Percentiles rank a stretch among this genome's conserved stretches.
phyloP scores from a whole-genome alignment of 2,329 filamentous ascomycete species.

The Diaporthe vaccinii region DNA sequence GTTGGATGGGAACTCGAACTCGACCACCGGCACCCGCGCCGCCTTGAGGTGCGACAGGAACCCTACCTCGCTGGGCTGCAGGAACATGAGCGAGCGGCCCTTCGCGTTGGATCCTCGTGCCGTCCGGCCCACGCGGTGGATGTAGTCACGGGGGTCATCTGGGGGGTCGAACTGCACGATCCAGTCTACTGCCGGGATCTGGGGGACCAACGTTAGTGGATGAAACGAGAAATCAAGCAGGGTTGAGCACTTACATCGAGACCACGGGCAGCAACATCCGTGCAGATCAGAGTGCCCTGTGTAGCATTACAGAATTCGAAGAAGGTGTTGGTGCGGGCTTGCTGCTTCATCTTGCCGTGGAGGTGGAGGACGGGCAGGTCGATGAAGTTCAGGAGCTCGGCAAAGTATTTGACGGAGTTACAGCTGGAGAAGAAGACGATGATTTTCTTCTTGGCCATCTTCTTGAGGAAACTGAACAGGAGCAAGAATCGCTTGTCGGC shows the following conservation, averaged over 20 bases:
- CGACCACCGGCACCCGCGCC: slow-evolving; percentile 91
- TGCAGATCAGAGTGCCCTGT: slow-evolving; percentile 92
- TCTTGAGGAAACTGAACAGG: slow-evolving; percentile 93
- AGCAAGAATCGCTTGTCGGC: slow-evolving; percentile 94
- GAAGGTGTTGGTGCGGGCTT: slow-evolving; percentile 98
- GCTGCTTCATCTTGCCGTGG: slow-evolving; percentile 97
- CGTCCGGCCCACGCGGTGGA: slow-evolving; percentile 95
- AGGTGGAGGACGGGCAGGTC: slow-evolving; percentile 89
- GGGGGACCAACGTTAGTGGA: slow-evolving; percentile 40
- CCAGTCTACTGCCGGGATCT: slow-evolving; percentile 95
- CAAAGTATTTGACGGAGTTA: slow-evolving; percentile 95
- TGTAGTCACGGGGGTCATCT: slow-evolving; percentile 91
- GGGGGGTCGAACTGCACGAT: slow-evolving; percentile 97
- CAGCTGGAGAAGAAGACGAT: slow-evolving; percentile 97
- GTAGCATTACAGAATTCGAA: slow-evolving; percentile 89
- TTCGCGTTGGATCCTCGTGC: slow-evolving; percentile 87
- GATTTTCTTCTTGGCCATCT: slow-evolving; percentile 94
- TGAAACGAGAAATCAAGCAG: background rate
- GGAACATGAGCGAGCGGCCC: slow-evolving; percentile 91
- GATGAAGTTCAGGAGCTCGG: slow-evolving; percentile 96
- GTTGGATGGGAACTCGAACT: slow-evolving; percentile 94
- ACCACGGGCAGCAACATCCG: slow-evolving; percentile 94
- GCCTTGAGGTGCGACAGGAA: slow-evolving; percentile 94
- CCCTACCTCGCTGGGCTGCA: slow-evolving; percentile 91
- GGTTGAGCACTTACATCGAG: slow-evolving; percentile 75